A percentile compares a stretch with the other conserved stretches of the same genome.
These are phyloP conservation scores for Chaetoceros tenuissimus DNA, from an alignment of 108 stramenopile genomes.

Conservation along the genomic window DNA sequence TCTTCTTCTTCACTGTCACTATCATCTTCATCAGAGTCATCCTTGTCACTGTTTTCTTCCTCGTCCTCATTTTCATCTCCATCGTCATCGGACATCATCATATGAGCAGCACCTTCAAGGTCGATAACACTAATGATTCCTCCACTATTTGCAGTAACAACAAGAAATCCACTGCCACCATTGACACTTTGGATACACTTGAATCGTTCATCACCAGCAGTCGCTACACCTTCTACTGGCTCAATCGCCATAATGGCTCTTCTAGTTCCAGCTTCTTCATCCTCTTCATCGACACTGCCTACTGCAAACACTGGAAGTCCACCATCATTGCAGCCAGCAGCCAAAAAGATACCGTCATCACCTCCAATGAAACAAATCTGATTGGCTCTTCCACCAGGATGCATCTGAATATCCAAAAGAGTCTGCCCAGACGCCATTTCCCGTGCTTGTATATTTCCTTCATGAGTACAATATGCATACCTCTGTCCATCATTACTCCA, in stretches of 20 bases:
- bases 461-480: slow-evolving; percentile 61
- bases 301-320: slow-evolving; percentile 75
- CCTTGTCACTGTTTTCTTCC: slow-evolving; percentile 9
- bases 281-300: slow-evolving; percentile 26
- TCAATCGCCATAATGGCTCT: slow-evolving; percentile 87
- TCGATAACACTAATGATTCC: slow-evolving; percentile 81
- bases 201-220: slow-evolving; percentile 75
- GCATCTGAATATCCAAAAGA: slow-evolving; percentile 69
- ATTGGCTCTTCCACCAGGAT: slow-evolving; percentile 45
- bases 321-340: slow-evolving; percentile 88
- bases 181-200: slow-evolving; percentile 64
- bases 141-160: slow-evolving; percentile 79
- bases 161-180: slow-evolving; percentile 48
- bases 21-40: slow-evolving; percentile 15
- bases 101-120: slow-evolving; percentile 66
- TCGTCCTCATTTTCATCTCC: slow-evolving; percentile 12
- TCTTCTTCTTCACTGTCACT: slow-evolving; percentile 28
- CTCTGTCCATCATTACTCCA: slow-evolving; percentile 62
- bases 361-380: slow-evolving; percentile 64
- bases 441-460: slow-evolving; percentile 59
- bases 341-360: slow-evolving; percentile 61
- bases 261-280: slow-evolving; percentile 28
- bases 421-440: slow-evolving; percentile 74
- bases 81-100: slow-evolving; percentile 43
- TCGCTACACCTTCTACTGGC: slow-evolving; percentile 60